Base-by-base conservation (phyloP, 1,284 basidiomycete species). In the Microbotryomycetes sp. region DNA sequence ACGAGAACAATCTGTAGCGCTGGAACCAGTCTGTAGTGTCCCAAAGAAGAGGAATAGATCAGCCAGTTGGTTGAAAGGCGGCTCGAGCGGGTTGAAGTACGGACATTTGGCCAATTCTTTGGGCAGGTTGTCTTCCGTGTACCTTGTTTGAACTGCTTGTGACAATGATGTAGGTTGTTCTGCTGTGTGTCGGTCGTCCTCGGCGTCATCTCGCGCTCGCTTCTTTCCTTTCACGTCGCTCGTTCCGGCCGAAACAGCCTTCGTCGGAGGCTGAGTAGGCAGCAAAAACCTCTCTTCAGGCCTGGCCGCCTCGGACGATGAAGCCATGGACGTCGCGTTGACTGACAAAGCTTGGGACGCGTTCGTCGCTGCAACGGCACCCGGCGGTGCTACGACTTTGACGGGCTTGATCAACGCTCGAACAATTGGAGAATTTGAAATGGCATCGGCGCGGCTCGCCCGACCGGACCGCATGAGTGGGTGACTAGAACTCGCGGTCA, bases 1-100 rank as follows among this genome's bases (percentile, higher is more conserved):
- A 76, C 1, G 87, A 88, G 75, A 96, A 91, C 65, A 85, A 85
- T 2, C 89, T 82, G 56, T 84, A 80, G 29, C 92, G 81, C 73
- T 97, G 92, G 16, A 80, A 81, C 72, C 88, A 96, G 74, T 96
- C 91, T 96, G 52, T 24, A 16, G 16, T 16, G 3, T 4, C 26
- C 5, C 4, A 7, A 11, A 18, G 18, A 23, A 18, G 18, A 27
- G 47, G 21, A 52, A 31, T 3, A 55, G 45, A 23, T 9, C 4
- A 26, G 18, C 26, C 21, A 4, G 46, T 48, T 26, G 46, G 15
- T 11, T 18, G 6, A 24, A 5, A 13, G 50, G 15, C 28, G n/a
- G 11, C 50, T 24, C 50, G 4, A 7, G 13, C 50, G 23, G 50
- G 23, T 29, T n/a, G n/a, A 27, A 1, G 50, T 3, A 47, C 56